Evolutionary conservation across 805 yeast genomes (phyloP).

Genomic region (Teunomyces funiuensis): DNA sequence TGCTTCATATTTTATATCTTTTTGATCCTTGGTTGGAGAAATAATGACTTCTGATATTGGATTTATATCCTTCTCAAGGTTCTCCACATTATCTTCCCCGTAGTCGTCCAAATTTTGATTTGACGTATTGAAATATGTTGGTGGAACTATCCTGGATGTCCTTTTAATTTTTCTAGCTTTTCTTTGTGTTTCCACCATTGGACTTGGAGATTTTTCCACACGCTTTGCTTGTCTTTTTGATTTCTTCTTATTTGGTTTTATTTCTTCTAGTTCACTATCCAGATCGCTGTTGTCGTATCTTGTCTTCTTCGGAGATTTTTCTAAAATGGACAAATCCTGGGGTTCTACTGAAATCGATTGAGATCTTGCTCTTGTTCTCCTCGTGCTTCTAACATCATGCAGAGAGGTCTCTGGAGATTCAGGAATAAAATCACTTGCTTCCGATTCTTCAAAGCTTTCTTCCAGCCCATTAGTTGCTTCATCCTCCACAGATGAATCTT

Average conservation of each 20-base stretch:
- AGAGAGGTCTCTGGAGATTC: slow-evolving; percentile 1
- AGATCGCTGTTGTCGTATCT: neutral
- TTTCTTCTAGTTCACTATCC: slow-evolving; percentile 6
- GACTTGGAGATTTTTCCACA: neutral
- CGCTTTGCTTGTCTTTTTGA: slow-evolving; percentile 1
- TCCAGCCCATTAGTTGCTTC: neutral
- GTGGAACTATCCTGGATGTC: slow-evolving; percentile 5
- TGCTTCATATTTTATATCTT: neutral
- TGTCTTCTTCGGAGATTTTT: neutral
- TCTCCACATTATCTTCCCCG: slow-evolving; percentile 30
- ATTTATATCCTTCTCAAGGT: slow-evolving; percentile 19
- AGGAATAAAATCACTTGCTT: slow-evolving; percentile 2
- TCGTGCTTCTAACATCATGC: neutral
- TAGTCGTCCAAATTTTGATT: slow-evolving; percentile 31
- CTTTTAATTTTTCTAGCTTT: neutral
- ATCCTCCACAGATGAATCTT: neutral
- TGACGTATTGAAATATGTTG: slow-evolving; percentile 7
- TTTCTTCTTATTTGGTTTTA: slow-evolving; percentile 1
- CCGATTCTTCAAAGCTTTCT: neutral
- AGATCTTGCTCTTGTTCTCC: slow-evolving; percentile 4
- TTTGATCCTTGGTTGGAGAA: neutral
- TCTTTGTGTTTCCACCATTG: neutral
- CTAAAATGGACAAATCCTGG: neutral
- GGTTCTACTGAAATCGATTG: neutral
- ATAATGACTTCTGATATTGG: neutral